phyloP scores from a whole-genome alignment of 2,329 filamentous ascomycete species.

The Monilinia polystroma region DNA sequence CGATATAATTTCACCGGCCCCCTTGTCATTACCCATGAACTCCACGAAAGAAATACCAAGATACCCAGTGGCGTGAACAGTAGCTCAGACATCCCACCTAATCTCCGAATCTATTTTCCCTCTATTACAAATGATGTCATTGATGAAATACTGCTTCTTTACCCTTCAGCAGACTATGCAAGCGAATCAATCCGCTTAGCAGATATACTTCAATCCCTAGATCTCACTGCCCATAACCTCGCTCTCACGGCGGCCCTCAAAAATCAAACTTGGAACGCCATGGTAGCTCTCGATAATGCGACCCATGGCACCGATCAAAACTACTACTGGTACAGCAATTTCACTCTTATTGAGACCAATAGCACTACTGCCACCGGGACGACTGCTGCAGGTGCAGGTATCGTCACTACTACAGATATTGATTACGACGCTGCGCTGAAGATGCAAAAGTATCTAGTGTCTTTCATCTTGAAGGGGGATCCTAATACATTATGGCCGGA shows the following conservation, averaged over 20 bases:
- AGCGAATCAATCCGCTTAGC: constrained; percentile 41
- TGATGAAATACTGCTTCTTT: constrained; percentile 38
- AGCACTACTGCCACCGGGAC: constrained; percentile 25
- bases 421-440: constrained; percentile 36
- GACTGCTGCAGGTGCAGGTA: constrained; percentile 24
- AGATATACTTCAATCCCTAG: constrained; percentile 43
- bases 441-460: constrained; percentile 44
- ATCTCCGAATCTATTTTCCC: constrained; percentile 41
- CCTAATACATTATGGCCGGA: constrained; percentile 26
- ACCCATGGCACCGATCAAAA: constrained; percentile 43
- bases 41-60: constrained; percentile 41
- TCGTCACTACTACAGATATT: constrained; percentile 32
- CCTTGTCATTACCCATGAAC: constrained; percentile 42
- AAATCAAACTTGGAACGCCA: constrained; percentile 43
- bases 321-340: constrained; percentile 42
- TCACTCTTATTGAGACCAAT: constrained; percentile 30
- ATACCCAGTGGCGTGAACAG: constrained; percentile 40
- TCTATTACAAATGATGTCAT: constrained; percentile 41
- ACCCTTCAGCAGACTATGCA: constrained; percentile 40
- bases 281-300: constrained; percentile 39
- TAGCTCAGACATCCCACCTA: constrained; percentile 39
- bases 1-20: constrained; percentile 43
- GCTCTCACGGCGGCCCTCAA: constrained; percentile 41
- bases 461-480: constrained; percentile 40
- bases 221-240: constrained; percentile 41